Base-by-base conservation (phyloP, 371 early-diverging fungal genomes). In the Chytridium lagenaria region DNA sequence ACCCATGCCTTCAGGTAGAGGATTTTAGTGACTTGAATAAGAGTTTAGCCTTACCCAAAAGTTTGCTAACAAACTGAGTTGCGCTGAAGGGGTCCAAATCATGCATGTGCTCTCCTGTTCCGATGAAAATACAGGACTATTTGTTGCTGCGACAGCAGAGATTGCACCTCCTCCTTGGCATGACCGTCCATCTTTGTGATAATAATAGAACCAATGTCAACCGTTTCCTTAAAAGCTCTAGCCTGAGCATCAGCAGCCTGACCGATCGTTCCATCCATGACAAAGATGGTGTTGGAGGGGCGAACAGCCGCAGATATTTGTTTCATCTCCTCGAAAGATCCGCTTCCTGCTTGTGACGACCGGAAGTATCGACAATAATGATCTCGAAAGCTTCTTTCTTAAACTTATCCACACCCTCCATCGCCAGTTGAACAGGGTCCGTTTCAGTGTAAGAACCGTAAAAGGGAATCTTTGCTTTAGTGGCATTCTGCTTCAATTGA, bases 151-250 rank as follows among this genome's bases (percentile, higher is more conserved):
- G 34, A 99, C 99, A 83, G 99, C 99, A 68, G 96, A 96, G 52
- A 99, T 95, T 34, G 99, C 99, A 80, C 99, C 99, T 81, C 99
- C 99, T 81, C 99, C 99, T 81, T 99, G 37, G 96, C 97, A 75
- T 99, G 98, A 31, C 99, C 99, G 81, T 99, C 99, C 93, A 99
- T 94, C 87, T 99, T 99, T 68, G 99, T 99, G 64, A 99, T 92
- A 69, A 99, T 93, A 68, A 99, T 96, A 1, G 98, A 96, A 66
- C 99, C 99, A 64, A 99, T 92, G 74, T 94, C 89, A n/a, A 98
- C 97, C 5, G 96, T 93, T 76, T 95, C 93, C 73, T 95, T 94
- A 80, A 99, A 99, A 34, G 98, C 98, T 63, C 88, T 83, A 5
- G 99, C 98, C 84, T 99, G 99, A 59, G 88, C 83, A 73, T 99